Base-by-base conservation (phyloP, 83 land plant species). In the Picea abies region DNA sequence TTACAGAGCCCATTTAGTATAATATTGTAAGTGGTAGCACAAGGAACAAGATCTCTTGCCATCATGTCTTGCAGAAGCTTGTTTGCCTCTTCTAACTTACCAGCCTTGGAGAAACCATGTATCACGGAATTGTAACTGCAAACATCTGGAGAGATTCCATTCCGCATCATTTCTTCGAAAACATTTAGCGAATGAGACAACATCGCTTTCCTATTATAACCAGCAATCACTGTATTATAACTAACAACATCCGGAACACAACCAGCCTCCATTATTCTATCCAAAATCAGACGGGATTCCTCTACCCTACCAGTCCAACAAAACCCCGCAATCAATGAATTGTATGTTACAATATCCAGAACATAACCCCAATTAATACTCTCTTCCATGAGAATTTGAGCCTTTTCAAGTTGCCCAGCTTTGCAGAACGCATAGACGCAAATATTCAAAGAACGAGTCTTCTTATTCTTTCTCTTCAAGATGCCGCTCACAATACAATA, bases 111-210 rank as follows among this genome's bases (percentile, higher is more conserved):
- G 71, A 87, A 83, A 61, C 91, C 87, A 63, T 93, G 86, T 75
- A 93, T 89, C 82, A 93, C 60, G 26, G 83, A 84, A 65, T 91
- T 93, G 66, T 89, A 93, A 75, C 84, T 89, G 88, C 91, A 88
- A 5, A 71, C 47, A 84, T 93, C 89, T n/a, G 95, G 90, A 2
- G 12, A 2, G 11, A 92, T 87, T 66, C 91, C 94, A 79, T 12
- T 66, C 37, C 85, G 73, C 61, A 81, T 44, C 93, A 93, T 93
- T 83, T 93, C 95, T 3, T 86, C 89, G 80, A 89, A 85, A 63
- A 90, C 66, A 25, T 90, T 84, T 35, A 90, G 60, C 2, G 85
- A 82, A 11, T 60, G 81, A 0, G 81, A 80, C 22, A 83, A 58
- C 52, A 63, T 63, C 41, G 78, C 25, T 26, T 63, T 64, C 66